Percentiles rank a stretch among this genome's conserved stretches.
Conservation (phyloP, 192 early-diverging fungal genomes). For the Radiomyces spectabilis region DNA sequence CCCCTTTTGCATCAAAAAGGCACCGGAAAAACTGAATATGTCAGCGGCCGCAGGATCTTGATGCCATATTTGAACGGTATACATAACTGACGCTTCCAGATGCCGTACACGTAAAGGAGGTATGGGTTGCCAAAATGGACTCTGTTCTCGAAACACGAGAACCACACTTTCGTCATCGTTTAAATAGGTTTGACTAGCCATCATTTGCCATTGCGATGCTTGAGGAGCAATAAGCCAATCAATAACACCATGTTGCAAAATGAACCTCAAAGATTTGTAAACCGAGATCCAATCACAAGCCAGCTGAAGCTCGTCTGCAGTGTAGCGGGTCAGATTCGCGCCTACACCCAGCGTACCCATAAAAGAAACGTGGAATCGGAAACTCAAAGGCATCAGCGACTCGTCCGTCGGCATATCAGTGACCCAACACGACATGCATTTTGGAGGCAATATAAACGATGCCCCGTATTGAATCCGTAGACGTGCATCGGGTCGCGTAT, state of each 20-base stretch:
- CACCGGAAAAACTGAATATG: neutral
- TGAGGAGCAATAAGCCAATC: slow-evolving; percentile 9
- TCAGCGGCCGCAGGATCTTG: neutral
- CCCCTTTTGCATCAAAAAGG: neutral
- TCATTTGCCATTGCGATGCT: neutral
- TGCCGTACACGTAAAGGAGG: slow-evolving; percentile 1
- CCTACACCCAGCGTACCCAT: slow-evolving; percentile 12
- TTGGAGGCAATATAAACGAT: slow-evolving; percentile 7
- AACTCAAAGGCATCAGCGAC: slow-evolving; percentile 1
- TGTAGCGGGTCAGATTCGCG: neutral
- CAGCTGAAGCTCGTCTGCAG: neutral
- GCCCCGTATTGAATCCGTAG: slow-evolving; percentile 13
- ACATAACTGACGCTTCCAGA: neutral
- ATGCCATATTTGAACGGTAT: neutral
- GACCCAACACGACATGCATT: slow-evolving; percentile 7
- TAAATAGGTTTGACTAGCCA: neutral
- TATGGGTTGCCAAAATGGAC: neutral
- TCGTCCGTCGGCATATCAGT: slow-evolving; percentile 3
- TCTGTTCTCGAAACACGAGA: neutral
- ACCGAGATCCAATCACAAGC: slow-evolving; percentile 5
- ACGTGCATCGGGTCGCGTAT: slow-evolving; percentile 16
- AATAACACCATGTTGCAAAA: slow-evolving; percentile 9
- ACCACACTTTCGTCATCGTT: neutral
- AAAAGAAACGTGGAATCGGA: slow-evolving; percentile 14
- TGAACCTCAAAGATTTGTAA: slow-evolving; percentile 4